A percentile compares a stretch with the other conserved stretches of the same genome.
These are phyloP conservation scores for Amphicarpaea edgeworthii DNA, from an alignment of 306 rosid species.

Conservation along the genomic window DNA sequence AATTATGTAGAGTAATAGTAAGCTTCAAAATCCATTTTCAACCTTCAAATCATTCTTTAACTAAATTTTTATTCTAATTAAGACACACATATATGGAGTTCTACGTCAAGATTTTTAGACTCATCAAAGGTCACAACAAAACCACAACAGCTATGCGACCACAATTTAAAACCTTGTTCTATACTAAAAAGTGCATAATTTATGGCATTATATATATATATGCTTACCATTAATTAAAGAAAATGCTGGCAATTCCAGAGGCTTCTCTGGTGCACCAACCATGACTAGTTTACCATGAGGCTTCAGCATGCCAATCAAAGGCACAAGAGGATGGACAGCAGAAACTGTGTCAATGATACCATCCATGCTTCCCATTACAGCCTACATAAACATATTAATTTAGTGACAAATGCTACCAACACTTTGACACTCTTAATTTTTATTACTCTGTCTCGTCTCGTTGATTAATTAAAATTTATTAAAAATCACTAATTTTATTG, in stretches of 20 bases:
- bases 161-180: background rate
- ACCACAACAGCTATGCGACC: background rate
- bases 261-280: constrained; percentile 60
- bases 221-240: constrained; percentile 47
- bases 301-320: constrained; percentile 55
- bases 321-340: constrained; percentile 52
- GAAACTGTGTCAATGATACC: constrained; percentile 70
- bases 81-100: background rate
- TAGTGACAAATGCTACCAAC: no score
- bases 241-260: constrained; percentile 51
- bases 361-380: constrained; percentile 54
- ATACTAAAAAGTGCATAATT: background rate
- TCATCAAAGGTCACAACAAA: background rate
- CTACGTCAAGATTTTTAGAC: background rate
- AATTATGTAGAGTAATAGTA: background rate
- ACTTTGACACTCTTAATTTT: no score
- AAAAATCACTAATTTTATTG: no score
- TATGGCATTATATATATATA: background rate
- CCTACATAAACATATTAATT: constrained; percentile 34
- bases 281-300: constrained; percentile 58
- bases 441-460: no score
- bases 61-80: background rate
- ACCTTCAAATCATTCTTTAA: background rate
- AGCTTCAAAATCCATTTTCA: background rate
- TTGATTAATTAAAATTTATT: no score